Evolutionary conservation across 768 basidiomycete species (phyloP), one percentile per base, ranked within the genome.

Genomic region (Fomitopsis serialis): DNA sequence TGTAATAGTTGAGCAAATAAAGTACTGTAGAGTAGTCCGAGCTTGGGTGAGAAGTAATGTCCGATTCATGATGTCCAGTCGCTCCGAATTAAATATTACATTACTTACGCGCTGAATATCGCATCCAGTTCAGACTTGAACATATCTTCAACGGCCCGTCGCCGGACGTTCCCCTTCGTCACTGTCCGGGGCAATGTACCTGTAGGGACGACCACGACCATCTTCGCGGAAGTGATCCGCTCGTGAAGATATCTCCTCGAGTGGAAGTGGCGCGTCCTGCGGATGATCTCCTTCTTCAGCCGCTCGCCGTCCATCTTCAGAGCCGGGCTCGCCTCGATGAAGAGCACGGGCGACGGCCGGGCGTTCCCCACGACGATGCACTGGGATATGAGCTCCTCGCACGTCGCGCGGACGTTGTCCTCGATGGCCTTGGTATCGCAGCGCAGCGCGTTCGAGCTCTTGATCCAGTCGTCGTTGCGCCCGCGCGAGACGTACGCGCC

Each of bases 391-490:
- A 87, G 72, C 27, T 74, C 68, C 3, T 72, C 76, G 64, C 87
- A 89, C 60, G 76, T 81, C 42, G 72, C 65, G 34, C 84, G 80
- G 19, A 79, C 74, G 58, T 87, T 85, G 53, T 89, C 85, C 66
- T 89, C 64, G 61, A 72, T 74, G 29, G 68, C 78, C 75, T 79
- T 82, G 50, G 87, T 86, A 60, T 89, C 86, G 61, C 85, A 87
- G 43, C 85, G 77, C 55, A 86, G 68, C 63, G 84, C 79, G 63
- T 78, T 85, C 61, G 84, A 80, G 40, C 80, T 82, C 70, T 87
- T 88, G 66, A 89, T 88, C 87, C 85, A 87, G 67, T 89, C 87
- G 61, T 88, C 86, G 55, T 84, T 79, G 44, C 87, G 79, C 25
- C 87, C 87, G 42, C 84, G 78, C 58, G 75, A 84, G 34, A 78